phyloP scores from a whole-genome alignment of 495 filamentous ascomycete genomes.

The Bathelium albidoporum region DNA sequence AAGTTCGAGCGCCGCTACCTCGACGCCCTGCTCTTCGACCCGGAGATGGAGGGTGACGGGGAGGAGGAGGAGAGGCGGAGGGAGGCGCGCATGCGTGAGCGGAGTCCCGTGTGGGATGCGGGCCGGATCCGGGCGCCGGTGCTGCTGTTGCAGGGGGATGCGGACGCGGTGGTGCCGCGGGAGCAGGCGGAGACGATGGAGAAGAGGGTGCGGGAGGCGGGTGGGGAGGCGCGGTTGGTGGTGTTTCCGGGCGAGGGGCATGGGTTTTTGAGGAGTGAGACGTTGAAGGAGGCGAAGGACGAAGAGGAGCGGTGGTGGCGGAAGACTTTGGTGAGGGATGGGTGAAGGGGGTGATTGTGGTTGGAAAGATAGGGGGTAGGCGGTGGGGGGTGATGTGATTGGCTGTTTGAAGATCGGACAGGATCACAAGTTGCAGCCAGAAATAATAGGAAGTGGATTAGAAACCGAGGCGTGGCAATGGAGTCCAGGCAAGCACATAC shows the following conservation, averaged over 20 bases:
- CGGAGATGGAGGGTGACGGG: not conserved
- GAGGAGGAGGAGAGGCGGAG: too few relatives aligned
- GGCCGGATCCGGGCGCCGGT: not conserved
- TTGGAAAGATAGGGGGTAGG: not conserved
- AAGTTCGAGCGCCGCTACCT: constrained; percentile 45
- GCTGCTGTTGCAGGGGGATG: not conserved
- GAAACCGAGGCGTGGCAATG: too few relatives aligned
- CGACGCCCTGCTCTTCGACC: constrained; percentile 28
- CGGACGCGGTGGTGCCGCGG: constrained; percentile 14
- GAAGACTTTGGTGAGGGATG: not conserved
- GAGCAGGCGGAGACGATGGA: constrained; percentile 46
- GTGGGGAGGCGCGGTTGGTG: constrained; percentile 18
- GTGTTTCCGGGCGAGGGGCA: not conserved
- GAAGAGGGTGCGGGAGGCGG: constrained; percentile 29
- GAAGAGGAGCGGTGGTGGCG: not conserved
- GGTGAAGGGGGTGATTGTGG: not conserved
- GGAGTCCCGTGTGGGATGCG: not conserved
- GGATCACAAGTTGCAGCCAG: too few relatives aligned
- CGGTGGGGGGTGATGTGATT: not conserved
- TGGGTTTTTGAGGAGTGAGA: constrained; percentile 2
- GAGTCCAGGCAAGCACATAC: too few relatives aligned
- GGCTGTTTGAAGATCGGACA: not conserved
- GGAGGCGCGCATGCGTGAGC: constrained; percentile 28
- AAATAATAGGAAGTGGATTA: too few relatives aligned
- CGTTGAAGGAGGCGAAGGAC: not conserved